A percentile compares a stretch with the other conserved stretches of the same genome.
Conservation (phyloP, 495 filamentous ascomycete genomes). For the Talaromyces adpressus region DNA sequence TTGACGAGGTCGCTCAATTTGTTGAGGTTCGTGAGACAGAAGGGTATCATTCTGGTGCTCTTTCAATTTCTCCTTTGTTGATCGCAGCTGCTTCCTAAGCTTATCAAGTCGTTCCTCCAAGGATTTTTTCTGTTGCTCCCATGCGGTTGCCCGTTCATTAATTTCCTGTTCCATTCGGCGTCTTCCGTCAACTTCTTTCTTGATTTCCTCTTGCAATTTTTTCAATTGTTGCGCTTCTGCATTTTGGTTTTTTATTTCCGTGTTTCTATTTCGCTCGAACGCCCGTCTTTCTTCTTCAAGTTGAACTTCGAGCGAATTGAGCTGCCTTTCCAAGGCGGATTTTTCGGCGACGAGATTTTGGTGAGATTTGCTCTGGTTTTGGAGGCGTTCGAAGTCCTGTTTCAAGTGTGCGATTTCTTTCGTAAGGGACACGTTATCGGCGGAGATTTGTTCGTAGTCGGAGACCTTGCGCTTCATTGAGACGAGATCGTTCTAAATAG, state of each 20-base stretch:
- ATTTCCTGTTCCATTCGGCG: slow-evolving; percentile 24
- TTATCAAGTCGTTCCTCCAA: slow-evolving; percentile 63
- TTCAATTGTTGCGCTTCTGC: slow-evolving; percentile 43
- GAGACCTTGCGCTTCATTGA: slow-evolving; percentile 54
- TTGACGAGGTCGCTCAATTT: slow-evolving; percentile 11
- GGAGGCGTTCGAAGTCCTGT: slow-evolving; percentile 72
- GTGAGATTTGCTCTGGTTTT: slow-evolving; percentile 58
- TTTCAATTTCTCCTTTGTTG: slow-evolving; percentile 65
- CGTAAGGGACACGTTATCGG: slow-evolving; percentile 68
- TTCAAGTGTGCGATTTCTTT: slow-evolving; percentile 64
- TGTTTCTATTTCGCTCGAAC: slow-evolving; percentile 51
- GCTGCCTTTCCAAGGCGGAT: slow-evolving; percentile 62
- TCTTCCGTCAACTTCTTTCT: slow-evolving; percentile 34
- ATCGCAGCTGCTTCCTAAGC: slow-evolving; percentile 57
- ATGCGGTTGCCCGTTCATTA: slow-evolving; percentile 32
- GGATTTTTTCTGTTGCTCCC: slow-evolving; percentile 46
- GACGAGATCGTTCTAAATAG: slow-evolving; percentile 56
- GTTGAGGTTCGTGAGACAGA: slow-evolving; percentile 20
- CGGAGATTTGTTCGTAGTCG: slow-evolving; percentile 61
- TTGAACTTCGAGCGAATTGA: slow-evolving; percentile 69
- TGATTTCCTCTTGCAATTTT: slow-evolving; percentile 34
- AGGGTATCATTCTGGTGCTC: slow-evolving; percentile 35
- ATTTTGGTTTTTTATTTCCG: slow-evolving; percentile 30
- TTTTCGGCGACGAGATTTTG: slow-evolving; percentile 67
- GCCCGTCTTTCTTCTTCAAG: slow-evolving; percentile 71